Evolutionary conservation across 129 eudicot species (phyloP).

Genomic region (Deinandra increscens): DNA sequence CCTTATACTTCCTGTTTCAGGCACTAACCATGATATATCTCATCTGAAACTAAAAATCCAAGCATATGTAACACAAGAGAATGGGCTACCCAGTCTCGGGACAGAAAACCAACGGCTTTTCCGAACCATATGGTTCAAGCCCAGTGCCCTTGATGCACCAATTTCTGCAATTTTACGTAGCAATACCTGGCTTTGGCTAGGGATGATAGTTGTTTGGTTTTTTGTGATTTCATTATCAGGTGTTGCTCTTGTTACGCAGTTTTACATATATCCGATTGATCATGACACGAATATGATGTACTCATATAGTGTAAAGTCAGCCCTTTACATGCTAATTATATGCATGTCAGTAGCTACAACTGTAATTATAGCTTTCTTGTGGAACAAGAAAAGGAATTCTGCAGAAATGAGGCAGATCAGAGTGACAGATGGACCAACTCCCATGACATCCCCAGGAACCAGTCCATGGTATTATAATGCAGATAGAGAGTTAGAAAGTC

Average conservation of each 20-base stretch:
- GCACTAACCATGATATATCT: conserved; percentile 37
- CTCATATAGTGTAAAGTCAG: conserved; percentile 31
- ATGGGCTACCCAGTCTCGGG: conserved; percentile 11
- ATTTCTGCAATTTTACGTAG: conserved; percentile 41
- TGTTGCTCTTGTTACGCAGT: conserved; percentile 31
- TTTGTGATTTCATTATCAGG: conserved; percentile 28
- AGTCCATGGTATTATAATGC: conserved; percentile 40
- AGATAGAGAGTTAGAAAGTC: conserved; percentile 55
- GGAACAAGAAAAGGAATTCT: conserved; percentile 50
- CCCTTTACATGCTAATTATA: conserved; percentile 34
- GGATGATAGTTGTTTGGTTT: conserved; percentile 35
- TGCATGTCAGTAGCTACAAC: conserved; percentile 41
- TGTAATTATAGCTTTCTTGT: conserved; percentile 40
- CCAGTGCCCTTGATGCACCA: conserved; percentile 40
- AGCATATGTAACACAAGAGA: conserved; percentile 54
- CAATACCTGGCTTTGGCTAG: conserved; percentile 47
- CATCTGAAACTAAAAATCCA: conserved; percentile 39
- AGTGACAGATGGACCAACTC: conserved; percentile 37
- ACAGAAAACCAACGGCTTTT: conserved; percentile 31
- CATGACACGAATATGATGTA: conserved; percentile 39
- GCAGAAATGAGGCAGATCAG: conserved; percentile 37
- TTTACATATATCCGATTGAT: conserved; percentile 43
- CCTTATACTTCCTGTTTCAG: conserved; percentile 47
- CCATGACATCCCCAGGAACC: conserved; percentile 43
- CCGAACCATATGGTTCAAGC: conserved; percentile 47